Base-by-base conservation (phyloP, 768 basidiomycete genomes). In the Sporobolomyces phaffii region DNA sequence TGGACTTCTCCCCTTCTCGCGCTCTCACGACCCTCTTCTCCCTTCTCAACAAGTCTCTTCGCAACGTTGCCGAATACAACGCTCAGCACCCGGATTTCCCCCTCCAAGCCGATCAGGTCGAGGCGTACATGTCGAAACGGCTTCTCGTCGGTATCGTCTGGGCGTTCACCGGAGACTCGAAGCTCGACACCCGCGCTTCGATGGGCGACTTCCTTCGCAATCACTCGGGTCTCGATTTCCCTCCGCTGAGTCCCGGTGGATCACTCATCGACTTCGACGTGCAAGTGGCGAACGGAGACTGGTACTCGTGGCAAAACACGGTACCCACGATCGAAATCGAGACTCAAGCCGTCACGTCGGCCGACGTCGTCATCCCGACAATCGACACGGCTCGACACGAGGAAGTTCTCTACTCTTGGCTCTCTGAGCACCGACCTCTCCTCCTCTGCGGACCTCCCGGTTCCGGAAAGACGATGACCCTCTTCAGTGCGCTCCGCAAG, bases 401-500 rank as follows among this genome's bases (percentile, higher is more conserved):
- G 77, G 94, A 98, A 76, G 91, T 99, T 28, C 81, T 99, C 9
- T 98, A 99, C 77, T 97, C 94, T 1, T 98, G 96, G 96, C 81
- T 99, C 9, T 91, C 92, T 3, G 96, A 98, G 77, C 96, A 98
- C 79, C 97, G 97, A 75, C 96, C 96, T 24, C 83, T 99, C 60
- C 89, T 99, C 85, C 84, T 99, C 29, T 99, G 93, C 76, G 96
- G 96, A 50, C 96, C 96, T 74, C 96, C 96, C n/a, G 96, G 96
- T 76, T 98, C 96, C 26, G 96, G 96, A 28, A 99, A 99, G 81
- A 99, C 96, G 10, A 99, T 99, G 96, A 98, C 96, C 0, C 81
- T 99, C 24, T 98, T 99, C 80, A 96, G 91, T 73, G 96, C 96
- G 14, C 83, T 99, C 34, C 86, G 96, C 63, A 98, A 98, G 78